A percentile compares a stretch with the other conserved stretches of the same genome.
phyloP scores from a whole-genome alignment of 2,329 filamentous ascomycete species.

The Fusarium vanettenii region DNA sequence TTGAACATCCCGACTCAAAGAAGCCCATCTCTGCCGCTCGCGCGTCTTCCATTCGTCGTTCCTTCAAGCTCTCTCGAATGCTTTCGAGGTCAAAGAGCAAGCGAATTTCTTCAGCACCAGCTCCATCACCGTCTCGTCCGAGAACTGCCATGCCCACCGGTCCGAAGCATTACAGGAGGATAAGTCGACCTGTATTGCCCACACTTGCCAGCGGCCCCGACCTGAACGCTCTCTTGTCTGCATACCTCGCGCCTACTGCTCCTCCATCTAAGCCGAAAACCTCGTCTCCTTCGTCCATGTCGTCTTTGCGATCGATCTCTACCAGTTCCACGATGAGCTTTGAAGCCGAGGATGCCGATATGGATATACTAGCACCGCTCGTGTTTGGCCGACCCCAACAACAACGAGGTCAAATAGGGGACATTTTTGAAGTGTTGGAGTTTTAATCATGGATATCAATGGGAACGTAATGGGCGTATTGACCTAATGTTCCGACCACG shows the following conservation, averaged over 20 bases:
- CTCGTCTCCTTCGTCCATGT: constrained; percentile 22
- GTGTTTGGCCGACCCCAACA: constrained; percentile 35
- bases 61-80: constrained; percentile 31
- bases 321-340: constrained; percentile 36
- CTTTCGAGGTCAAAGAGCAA: constrained; percentile 35
- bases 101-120: constrained; percentile 14
- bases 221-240: constrained; percentile 31
- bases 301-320: constrained; percentile 30
- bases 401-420: constrained; percentile 30
- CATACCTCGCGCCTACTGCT: constrained; percentile 29
- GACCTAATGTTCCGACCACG: background rate
- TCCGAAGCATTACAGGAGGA: constrained; percentile 33
- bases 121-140: constrained; percentile 25
- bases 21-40: constrained; percentile 18
- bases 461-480: background rate
- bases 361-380: constrained; percentile 29
- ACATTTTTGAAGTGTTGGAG: constrained; percentile 36
- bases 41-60: constrained; percentile 26
- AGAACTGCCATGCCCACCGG: constrained; percentile 25
- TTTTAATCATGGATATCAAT: constrained; percentile 14
- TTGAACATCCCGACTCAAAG: constrained; percentile 26
- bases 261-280: constrained; percentile 18
- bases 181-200: constrained; percentile 37
- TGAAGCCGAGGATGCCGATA: constrained; percentile 27
- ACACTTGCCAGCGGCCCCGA: constrained; percentile 26